Evolutionary conservation across 176 grass and related monocot genomes (phyloP), one percentile per base, ranked within the genome.

Genomic region (Cymbopogon citratus): DNA sequence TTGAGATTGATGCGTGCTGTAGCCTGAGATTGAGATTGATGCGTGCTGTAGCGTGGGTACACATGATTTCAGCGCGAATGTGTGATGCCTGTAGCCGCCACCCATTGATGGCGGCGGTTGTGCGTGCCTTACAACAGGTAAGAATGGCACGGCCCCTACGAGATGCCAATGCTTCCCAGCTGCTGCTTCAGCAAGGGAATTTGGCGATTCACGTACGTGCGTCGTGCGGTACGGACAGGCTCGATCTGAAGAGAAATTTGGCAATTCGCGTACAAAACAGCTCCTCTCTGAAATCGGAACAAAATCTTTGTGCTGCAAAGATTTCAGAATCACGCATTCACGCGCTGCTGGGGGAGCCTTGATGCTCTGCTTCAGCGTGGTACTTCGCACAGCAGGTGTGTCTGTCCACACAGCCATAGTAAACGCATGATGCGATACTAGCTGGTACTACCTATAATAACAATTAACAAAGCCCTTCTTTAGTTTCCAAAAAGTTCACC

Each of bases 91-190:
- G 25, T 27, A 27, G 5, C 5, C 38, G 6, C 38, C 38, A 40
- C 1, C 40, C 28, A 36, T 40, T 67, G 43, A 67, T 34, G 35
- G 29, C 9, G 45, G 28, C 36, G 28, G 62, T 49, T 66, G 41
- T 12, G 39, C 68, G 27, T 9, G 14, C 46, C 26, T 51, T 21
- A 33, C 25, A 7, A 73, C 38, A 9, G 39, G 28, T 15, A 35
- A 19, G 63, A 39, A 51, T 34, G 44, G 33, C 73, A 52, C 85
- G 65, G 85, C 8, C n/a, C n/a, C 73, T 48, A 25, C 6, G 84
- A 27, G 84, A 80, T 80, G 39, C 11, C 4, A 11, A 39, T 71
- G n/a, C 52, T 74, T 27, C 59, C 18, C 60, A 13, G 59, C 59
- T 33, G 60, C 60, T 43, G 35, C 9, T 61, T 36, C 33, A 16